A percentile compares a stretch with the other conserved stretches of the same genome.
These are phyloP conservation scores for Funneliformis mosseae DNA, from an alignment of 192 early-diverging fungal genomes.

Conservation along the genomic window DNA sequence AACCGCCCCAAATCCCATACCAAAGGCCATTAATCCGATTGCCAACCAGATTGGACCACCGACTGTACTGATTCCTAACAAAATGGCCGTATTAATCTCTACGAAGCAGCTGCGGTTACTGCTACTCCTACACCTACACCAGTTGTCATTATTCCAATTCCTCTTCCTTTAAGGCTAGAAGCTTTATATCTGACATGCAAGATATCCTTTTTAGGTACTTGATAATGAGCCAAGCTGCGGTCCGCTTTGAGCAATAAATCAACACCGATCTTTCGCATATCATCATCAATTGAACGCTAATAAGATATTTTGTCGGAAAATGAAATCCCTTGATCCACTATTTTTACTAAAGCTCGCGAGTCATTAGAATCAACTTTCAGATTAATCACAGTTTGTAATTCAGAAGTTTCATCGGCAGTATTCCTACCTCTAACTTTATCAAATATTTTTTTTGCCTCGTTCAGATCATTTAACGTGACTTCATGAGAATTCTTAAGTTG, in stretches of 20 bases:
- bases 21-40: background rate
- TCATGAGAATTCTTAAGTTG: background rate
- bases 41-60: background rate
- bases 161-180: background rate
- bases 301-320: background rate
- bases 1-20: background rate
- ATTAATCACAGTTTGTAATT: background rate
- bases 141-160: background rate
- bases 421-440: constrained; percentile 7
- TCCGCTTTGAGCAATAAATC: background rate
- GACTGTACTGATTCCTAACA: background rate
- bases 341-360: background rate
- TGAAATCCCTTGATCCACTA: background rate
- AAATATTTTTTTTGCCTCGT: constrained; percentile 4
- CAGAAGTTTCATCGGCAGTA: background rate
- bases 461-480: background rate
- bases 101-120: background rate
- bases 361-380: background rate
- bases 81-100: background rate
- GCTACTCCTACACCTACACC: background rate
- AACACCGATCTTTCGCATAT: background rate
- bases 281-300: background rate
- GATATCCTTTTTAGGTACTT: background rate
- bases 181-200: background rate
- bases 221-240: background rate